phyloP scores from a whole-genome alignment of 2,329 filamentous ascomycete genomes.

The Paraconiothyrium brasiliense region DNA sequence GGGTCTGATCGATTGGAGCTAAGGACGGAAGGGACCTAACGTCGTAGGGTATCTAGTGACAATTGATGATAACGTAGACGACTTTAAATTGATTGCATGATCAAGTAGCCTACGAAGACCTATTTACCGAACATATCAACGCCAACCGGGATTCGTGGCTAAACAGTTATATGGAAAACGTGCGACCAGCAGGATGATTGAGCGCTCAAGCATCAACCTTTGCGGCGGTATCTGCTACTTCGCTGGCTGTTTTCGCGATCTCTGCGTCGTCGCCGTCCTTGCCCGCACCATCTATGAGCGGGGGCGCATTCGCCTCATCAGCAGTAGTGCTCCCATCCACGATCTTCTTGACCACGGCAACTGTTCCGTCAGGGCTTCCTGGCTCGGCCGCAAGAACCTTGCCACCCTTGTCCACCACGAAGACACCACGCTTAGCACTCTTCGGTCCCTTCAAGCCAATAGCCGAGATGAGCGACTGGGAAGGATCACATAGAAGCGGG shows the following conservation, averaged over 20 bases:
- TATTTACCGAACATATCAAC: not conserved
- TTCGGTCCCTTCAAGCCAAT: conserved; percentile 85
- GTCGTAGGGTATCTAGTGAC: not conserved
- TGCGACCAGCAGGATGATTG: not conserved
- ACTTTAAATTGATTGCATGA: not conserved
- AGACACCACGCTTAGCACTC: conserved; percentile 86
- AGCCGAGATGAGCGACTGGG: conserved; percentile 77
- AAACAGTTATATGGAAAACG: not conserved
- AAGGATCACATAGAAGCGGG: conserved; percentile 83
- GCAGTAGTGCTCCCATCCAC: conserved; percentile 48
- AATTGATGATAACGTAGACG: not conserved
- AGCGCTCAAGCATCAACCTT: conserved; percentile 41
- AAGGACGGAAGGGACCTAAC: too few species aligned
- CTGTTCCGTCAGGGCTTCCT: conserved; percentile 80
- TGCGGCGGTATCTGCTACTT: conserved; percentile 58
- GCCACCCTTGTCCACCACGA: conserved; percentile 82
- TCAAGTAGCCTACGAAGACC: not conserved
- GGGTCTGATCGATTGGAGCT: too few species aligned
- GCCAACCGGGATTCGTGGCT: not conserved
- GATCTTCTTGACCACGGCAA: conserved; percentile 78
- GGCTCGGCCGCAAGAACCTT: conserved; percentile 79
- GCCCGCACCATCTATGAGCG: conserved; percentile 41
- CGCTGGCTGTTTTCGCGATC: conserved; percentile 51
- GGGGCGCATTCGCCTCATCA: conserved; percentile 37
- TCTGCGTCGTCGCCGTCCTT: conserved; percentile 34